Percentiles rank a stretch among this genome's conserved stretches.
Evolutionary conservation across 176 grass and related monocot species (phyloP).

Genomic region (Carex scoparia): DNA sequence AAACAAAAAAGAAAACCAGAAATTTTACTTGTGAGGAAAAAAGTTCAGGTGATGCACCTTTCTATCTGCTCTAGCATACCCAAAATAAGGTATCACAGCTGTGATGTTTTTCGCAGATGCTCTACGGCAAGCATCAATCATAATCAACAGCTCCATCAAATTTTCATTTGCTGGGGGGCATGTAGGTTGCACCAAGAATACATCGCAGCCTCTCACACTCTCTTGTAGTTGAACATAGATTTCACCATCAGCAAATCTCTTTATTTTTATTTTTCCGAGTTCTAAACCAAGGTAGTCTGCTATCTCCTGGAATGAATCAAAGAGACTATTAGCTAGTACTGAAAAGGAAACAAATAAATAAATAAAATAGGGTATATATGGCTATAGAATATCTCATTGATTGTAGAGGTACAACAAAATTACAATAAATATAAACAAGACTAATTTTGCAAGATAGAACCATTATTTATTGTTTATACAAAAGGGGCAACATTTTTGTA

Average conservation of each 20-base stretch:
- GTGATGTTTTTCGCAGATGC: conserved; percentile 81
- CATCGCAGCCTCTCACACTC: conserved; percentile 71
- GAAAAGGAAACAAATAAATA: neutral
- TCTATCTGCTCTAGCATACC: conserved; percentile 66
- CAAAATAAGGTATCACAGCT: conserved; percentile 76
- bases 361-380: neutral
- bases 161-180: conserved; percentile 87
- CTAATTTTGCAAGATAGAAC: neutral
- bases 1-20: neutral
- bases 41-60: conserved; percentile 34
- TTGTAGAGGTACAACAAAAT: neutral
- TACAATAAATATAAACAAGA: neutral
- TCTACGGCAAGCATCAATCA: conserved; percentile 74
- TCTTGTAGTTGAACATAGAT: conserved; percentile 86
- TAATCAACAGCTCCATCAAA: conserved; percentile 81
- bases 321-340: neutral
- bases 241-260: conserved; percentile 69
- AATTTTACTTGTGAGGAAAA: conserved; percentile 15
- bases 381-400: neutral
- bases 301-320: conserved; percentile 40
- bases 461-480: neutral
- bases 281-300: conserved; percentile 56
- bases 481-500: neutral
- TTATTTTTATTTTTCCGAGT: conserved; percentile 64
- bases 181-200: conserved; percentile 72